Base-by-base conservation (phyloP, 2,329 filamentous ascomycete genomes). In the Botrytis byssoidea region DNA sequence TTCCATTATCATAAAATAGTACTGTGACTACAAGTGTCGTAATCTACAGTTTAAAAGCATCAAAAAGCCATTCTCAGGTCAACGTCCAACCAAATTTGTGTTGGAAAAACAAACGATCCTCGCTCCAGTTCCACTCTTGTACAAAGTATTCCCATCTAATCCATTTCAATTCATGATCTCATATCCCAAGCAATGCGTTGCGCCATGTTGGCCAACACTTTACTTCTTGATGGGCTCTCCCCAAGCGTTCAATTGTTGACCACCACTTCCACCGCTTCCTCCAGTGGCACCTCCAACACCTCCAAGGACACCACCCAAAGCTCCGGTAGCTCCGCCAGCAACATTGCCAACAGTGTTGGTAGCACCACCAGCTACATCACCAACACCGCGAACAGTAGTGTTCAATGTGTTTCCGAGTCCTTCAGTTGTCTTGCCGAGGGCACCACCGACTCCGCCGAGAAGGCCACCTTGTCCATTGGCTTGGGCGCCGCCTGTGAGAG, bases 401-500 rank as follows among this genome's bases (percentile, higher is more conserved):
- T 81, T 81, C 2, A 79, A 78, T 4, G 79, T 77, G 42, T 82
- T 80, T 22, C 82, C 81, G 7, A 80, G 79, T 18, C 82, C 80
- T 67, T 83, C 79, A 18, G 82, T 81, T 9, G 82, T 81, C 74
- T 82, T 81, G 46, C 79, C 79, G 22, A 83, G 77, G 14, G 81
- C 77, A 20, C 73, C 73, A 59, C 77, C 78, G 4, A 80, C 78
- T 29, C 80, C 78, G 8, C 83, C 82, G 57, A 84, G 75, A 22
- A 84, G 77, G 1, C 83, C 83, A 16, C 82, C 83, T 74, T 83
- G 80, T 57, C 82, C 82, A 42, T 83, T 71, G 32, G 80, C 79
- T 74, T 83, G 79, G 46, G 83, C 81, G 71, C 82, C 82, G 60
- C 82, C 83, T 29, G 82, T 83, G 67, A 83, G 79, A 61, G 82